Base-by-base conservation (phyloP, 371 early-diverging fungal genomes). In the Actinomucor elegans region DNA sequence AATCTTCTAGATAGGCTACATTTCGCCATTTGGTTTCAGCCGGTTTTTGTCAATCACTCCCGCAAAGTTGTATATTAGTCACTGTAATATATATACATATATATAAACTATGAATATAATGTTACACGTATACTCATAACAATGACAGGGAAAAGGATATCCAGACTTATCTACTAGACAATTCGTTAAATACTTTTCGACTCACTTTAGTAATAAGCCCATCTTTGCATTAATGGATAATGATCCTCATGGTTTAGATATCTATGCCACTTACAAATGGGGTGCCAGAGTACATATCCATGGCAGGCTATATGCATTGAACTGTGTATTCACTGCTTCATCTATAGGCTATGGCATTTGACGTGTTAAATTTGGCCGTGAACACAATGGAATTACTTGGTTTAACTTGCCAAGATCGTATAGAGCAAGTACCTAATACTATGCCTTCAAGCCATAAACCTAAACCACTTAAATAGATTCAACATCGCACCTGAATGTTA, bases 201-300 rank as follows among this genome's bases (percentile, higher is more conserved):
- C 17, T 5, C 54, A 61, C 1, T 48, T 55, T 47, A 44, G 26
- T 15, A 28, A 23, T 0, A 52, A 67, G 2, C 71, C 64, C 17
- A 64, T 78, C 5, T 38, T 66, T 8, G 70, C 67, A 6, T 44
- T 78, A 12, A 62, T 75, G 55, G 79, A 78, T 21, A 61, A 64
- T 53, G 79, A 78, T 51, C 75, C 75, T 1, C 66, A 78, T 51
- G 79, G 79, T 1, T 45, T 78, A 14, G 79, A 78, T 40, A 78
- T 78, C 14, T 75, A 68, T 48, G 50, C 68, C n/a, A 67, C 72
- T 4, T 78, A 78, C 42, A 78, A 74, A 53, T 78, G 72, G 69
- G 79, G 79, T 10, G 65, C 71, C 17, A 52, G 52, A 40, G 77
- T 73, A 59, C 43, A 43, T n/a, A n/a, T n/a, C n/a, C n/a, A n/a